These are phyloP conservation scores for Phaffomyces opuntiae DNA, from an alignment of 805 yeast species.

Conservation along the genomic window DNA sequence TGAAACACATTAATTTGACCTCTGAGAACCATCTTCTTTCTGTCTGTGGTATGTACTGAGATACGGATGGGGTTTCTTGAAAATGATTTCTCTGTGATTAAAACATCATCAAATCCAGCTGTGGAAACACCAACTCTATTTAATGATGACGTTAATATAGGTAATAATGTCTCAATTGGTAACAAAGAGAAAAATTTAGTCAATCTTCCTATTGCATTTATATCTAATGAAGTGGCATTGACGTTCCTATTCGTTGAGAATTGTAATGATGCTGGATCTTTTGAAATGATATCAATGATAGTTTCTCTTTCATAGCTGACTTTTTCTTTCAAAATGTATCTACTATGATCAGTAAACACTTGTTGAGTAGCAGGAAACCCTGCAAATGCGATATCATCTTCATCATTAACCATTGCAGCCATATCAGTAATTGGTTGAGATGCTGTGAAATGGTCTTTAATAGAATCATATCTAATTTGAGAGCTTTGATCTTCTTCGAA, in stretches of 20 bases:
- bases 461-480: constrained; percentile 17
- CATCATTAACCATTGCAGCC: constrained; percentile 37
- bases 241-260: constrained; percentile 26
- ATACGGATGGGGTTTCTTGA: constrained; percentile 12
- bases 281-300: constrained; percentile 33
- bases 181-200: constrained; percentile 45
- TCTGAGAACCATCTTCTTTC: constrained; percentile 35
- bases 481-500: constrained; percentile 18
- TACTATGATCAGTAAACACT: constrained; percentile 31
- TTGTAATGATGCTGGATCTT: constrained; percentile 46
- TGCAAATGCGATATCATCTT: constrained; percentile 13
- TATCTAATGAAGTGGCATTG: not conserved
- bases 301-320: constrained; percentile 23
- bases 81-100: constrained; percentile 7
- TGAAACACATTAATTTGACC: constrained; percentile 41
- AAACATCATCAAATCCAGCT: constrained; percentile 9
- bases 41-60: constrained; percentile 34
- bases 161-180: constrained; percentile 36
- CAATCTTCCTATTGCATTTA: constrained; percentile 35
- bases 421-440: constrained; percentile 43
- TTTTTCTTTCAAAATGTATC: constrained; percentile 22
- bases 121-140: constrained; percentile 34
- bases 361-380: constrained; percentile 35
- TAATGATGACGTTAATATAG: constrained; percentile 35
- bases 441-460: constrained; percentile 23